Base-by-base conservation (phyloP, 345 rosid genomes). In the Barbarea vulgaris region DNA sequence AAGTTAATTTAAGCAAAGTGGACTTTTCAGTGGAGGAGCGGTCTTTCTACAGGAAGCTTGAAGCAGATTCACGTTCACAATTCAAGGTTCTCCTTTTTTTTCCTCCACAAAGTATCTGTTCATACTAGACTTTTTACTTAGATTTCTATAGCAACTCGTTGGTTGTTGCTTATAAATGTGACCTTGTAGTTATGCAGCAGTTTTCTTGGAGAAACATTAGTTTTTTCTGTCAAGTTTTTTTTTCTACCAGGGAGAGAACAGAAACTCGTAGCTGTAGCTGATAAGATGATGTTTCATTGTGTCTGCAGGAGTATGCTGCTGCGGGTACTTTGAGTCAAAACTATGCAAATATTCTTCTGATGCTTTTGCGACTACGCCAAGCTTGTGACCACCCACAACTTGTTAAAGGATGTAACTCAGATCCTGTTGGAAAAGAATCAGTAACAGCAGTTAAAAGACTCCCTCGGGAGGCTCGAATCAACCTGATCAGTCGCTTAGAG, bases 331-430 rank as follows among this genome's bases (percentile, higher is more conserved):
- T 95, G 82, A 91, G 72, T 46, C 97, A 92, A 80, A 95, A 95
- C 83, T 95, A 92, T 72, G 99, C 97, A 64, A 95, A 85, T 83
- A 95, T 92, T 80, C 99, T 95, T 81, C 78, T 95, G 84, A 82
- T 95, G 97, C 94, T 95, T 84, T 85, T 95, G 83, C 94, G 98
- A 66, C 90, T 95, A 58, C 93, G 99, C 57, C 99, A 95, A 81
- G 99, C 98, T 68, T 92, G 99, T 82, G 97, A 87, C 71, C 98
- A 95, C 79, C 99, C 99, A 24, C 76, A 84, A 70, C 96, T 95
- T 66, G 93, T 90, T 36, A 85, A 90, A 78, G 85, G 79, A 75
- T 81, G 79, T 72, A 77, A 68, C 77, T 79, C 93, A 57, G 87
- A 85, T 55, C 84, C 85, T 61, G 84, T 85, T 77, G 91, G 84